Percentiles rank a stretch among this genome's conserved stretches.
Conservation (phyloP, 2,329 filamentous ascomycete genomes). For the Neopestalotiopsis rosae region DNA sequence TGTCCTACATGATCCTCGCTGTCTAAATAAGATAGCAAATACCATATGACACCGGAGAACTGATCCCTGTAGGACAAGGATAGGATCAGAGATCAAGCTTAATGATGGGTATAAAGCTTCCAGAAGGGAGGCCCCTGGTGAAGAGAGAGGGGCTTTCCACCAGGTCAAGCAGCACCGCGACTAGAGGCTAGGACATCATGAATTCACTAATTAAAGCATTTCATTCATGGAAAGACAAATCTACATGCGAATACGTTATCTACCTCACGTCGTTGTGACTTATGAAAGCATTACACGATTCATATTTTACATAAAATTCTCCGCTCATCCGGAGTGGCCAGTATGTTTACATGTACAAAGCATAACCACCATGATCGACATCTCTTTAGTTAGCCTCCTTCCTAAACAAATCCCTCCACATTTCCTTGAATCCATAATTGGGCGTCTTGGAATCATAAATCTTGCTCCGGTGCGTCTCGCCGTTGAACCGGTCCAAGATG, state of each 20-base stretch:
- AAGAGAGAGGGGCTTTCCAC: background rate
- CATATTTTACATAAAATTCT: background rate
- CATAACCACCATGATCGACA: background rate
- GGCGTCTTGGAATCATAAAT: slow-evolving; percentile 77
- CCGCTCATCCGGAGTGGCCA: background rate
- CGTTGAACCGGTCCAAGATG: slow-evolving; percentile 66
- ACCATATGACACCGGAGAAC: background rate
- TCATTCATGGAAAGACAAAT: too few relatives aligned
- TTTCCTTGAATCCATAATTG: slow-evolving; percentile 85
- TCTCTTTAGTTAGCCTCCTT: background rate
- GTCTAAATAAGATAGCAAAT: background rate
- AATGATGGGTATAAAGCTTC: background rate
- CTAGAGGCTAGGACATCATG: background rate
- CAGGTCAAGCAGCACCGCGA: background rate
- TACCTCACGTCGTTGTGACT: too few relatives aligned
- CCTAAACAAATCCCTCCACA: slow-evolving; percentile 81
- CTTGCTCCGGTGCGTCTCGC: slow-evolving; percentile 55
- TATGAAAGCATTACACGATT: background rate
- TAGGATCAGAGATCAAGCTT: background rate
- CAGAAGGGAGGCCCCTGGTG: background rate
- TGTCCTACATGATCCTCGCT: background rate
- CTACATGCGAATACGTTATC: too few relatives aligned
- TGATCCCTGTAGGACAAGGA: background rate
- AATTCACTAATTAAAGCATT: background rate
- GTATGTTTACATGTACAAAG: background rate